Evolutionary conservation across 176 grass and related monocot species (phyloP), one percentile per base, ranked within the genome.

Genomic region (Eleusine coracana): DNA sequence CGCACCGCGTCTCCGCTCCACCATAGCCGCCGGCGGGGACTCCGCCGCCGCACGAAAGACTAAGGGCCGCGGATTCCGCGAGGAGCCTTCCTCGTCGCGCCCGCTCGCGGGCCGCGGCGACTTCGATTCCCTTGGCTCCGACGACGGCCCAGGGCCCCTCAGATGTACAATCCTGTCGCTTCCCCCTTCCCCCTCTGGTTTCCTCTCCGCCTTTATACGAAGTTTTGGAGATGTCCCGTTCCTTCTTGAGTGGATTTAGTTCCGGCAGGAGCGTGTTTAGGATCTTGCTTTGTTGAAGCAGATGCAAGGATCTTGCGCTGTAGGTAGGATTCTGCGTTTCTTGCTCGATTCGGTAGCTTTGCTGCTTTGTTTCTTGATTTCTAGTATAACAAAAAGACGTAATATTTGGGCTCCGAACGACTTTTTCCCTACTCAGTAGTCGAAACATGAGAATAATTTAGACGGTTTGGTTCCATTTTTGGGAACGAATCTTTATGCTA

Each of bases 41-140:
- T 63, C 73, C 6, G 51, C 52, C 29, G 79, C 45, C 16, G 48
- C 66, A 4, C 80, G 75, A 25, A 94, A 89, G 79, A 94, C 86
- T 34, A 94, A 94, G 41, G 92, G 92, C 50, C 80, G 89, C 3
- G 92, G 92, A 17, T 91, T 94, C 83, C 89, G 80, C 42, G 92
- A 94, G 28, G 89, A 91, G 64, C 72, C 77, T 15, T 25, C 73
- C 71, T 73, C 71, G 34, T 75, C 86, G 39, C 74, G 36, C 11
- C 82, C 79, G 66, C 83, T 76, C 7, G 63, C 68, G 4, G 56
- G 58, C 56, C 71, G 81, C 72, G 59, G 64, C 21, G 88, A 91
- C 28, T 94, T 89, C 20, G 88, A 94, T 36, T 91, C 88, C 31
- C 83, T 91, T 8, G 58, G 76, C 76, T 86, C 92, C 18, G 79